Evolutionary conservation across 768 basidiomycete species (phyloP), one percentile per base, ranked within the genome.

Genomic region (Amanita thiersii): DNA sequence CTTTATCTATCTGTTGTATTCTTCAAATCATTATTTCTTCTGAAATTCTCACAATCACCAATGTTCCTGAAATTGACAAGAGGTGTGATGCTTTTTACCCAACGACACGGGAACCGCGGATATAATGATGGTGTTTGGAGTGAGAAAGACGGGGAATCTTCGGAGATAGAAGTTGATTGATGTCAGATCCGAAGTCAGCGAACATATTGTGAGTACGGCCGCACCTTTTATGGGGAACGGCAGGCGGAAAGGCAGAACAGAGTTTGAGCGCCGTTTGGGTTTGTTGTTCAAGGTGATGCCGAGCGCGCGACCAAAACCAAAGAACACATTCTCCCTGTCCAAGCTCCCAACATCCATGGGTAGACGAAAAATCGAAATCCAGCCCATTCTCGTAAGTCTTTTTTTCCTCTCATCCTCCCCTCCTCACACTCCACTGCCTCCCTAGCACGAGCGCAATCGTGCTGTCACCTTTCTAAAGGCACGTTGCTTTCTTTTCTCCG

Each of bases 401-500:
- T 30, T 38, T 26, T 37, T 44, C 55, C 49, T 37, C 47, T 39
- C 41, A 39, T 43, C 21, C 35, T 31, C 48, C 49, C 38, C n/a
- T n/a, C n/a, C 33, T 33, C 32, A 37, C 47, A 46, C 46, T 37
- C 45, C 41, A 19, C 39, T 50, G 40, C 39, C 37, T 64, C 60
- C 66, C 64, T 72, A 90, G 86, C 84, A 90, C 66, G 87, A 90
- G 65, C 81, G 87, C 65, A 90, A 89, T 62, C 82, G 87, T 52
- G 83, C 85, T 47, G 87, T 90, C 59, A 90, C 87, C 52, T 90
- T 89, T 73, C 68, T 89, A 67, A 90, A 89, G 79, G 87, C 73
- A 68, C 52, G 70, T n/a, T n/a, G 55, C 50, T 47, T 42, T 44
- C 40, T 50, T 50, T 52, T 46, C 46, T 67, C 65, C 68, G 66